These are phyloP conservation scores for Leishmania major DNA, from an alignment of 208 protist genomes.

Conservation along the genomic window DNA sequence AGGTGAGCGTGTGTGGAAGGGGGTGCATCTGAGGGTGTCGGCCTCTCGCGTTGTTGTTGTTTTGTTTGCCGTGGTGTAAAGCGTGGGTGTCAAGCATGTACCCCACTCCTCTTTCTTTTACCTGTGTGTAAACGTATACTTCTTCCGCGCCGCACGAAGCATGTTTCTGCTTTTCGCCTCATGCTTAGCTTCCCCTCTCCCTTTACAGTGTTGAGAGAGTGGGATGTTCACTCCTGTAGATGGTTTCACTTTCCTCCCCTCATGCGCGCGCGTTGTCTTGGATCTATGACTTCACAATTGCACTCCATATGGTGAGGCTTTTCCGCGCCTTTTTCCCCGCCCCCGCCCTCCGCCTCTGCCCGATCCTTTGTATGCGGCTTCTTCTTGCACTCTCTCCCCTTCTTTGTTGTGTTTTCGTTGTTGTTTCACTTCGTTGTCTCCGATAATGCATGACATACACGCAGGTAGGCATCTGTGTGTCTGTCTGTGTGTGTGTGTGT, in stretches of 20 bases:
- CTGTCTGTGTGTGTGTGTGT: not conserved
- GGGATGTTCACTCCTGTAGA: not conserved
- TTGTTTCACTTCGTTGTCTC: not conserved
- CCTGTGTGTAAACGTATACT: not conserved
- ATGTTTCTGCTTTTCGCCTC: not conserved
- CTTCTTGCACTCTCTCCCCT: not conserved
- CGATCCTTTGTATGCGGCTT: not conserved
- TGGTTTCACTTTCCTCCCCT: not conserved
- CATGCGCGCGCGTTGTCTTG: not conserved
- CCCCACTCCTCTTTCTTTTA: not conserved
- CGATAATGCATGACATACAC: not conserved
- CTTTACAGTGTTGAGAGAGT: not conserved
- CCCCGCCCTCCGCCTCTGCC: not conserved
- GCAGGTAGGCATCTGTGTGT: not conserved
- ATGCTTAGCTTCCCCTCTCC: not conserved
- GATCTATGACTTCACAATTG: not conserved
- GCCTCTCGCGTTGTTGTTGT: not conserved
- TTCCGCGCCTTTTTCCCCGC: not conserved
- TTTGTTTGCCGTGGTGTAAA: conserved; percentile 2
- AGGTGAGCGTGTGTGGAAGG: not conserved
- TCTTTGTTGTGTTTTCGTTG: not conserved
- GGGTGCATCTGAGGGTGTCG: not conserved
- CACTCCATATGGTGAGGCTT: not conserved
- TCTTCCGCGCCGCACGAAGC: not conserved
- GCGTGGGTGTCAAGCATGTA: not conserved